Evolutionary conservation across 208 protist species (phyloP), one percentile per base, ranked within the genome.

Genomic region (Wallacemonas sp.): DNA sequence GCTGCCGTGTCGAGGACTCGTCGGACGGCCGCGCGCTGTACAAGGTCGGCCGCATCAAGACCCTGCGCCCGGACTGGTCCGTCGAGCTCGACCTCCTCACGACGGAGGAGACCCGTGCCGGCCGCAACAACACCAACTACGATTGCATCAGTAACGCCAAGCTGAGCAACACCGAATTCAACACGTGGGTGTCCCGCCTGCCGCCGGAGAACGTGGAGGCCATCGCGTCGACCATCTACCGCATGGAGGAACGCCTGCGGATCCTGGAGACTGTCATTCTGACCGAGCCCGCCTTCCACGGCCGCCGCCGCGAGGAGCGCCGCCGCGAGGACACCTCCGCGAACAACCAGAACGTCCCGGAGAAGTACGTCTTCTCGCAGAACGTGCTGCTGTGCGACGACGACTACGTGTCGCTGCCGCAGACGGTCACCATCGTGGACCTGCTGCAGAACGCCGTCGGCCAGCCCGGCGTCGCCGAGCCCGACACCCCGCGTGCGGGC

Each of bases 101-200:
- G 11, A 78, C 75, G 1, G 88, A 95, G 36, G 86, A 95, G 52
- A 90, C 89, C 23, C 73, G 82, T n/a, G 76, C 78, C 0, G 85
- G 80, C 6, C 79, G 85, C 36, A 93, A 88, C 80, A 90, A 91
- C 71, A 96, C 90, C 39, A 96, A 96, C 70, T 96, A 96, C 74
- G 92, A 97, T 72, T 97, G 92, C 76, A 88, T 97, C 69, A 94
- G 87, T 69, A 97, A 97, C 52, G 86, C 89, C 2, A 91, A 90
- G 68, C 70, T 95, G 32, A 85, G 87, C 2, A 26, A 81, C 26
- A 21, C 65, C 11, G 88, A 97, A 74, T 94, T 93, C 68, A 90
- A 78, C 47, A 68, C 75, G 49, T 95, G 85, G 78, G 73, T 93
- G 11, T 76, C 81, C 2, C 78, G 82, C 39, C 65, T 96, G 55